A percentile compares a stretch with the other conserved stretches of the same genome.
Conservation (phyloP, 371 early-diverging fungal species). For the Rhizopus microsporus region DNA sequence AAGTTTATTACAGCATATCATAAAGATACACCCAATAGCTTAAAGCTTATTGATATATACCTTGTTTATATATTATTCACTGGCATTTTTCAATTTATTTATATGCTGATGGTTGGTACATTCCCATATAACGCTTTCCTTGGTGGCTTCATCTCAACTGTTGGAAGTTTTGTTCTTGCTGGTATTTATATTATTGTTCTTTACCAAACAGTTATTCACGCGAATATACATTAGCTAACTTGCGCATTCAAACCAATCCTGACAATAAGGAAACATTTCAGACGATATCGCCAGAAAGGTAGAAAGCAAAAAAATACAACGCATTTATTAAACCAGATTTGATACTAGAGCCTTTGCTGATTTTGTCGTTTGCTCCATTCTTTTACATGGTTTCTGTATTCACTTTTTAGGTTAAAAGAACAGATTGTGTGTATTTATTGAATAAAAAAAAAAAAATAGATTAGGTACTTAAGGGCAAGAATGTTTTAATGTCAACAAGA, state of each 20-base stretch:
- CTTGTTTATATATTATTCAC: constrained; percentile 84
- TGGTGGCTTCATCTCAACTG: constrained; percentile 90
- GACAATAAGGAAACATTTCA: constrained; percentile 28
- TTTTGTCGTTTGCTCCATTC: constrained; percentile 51
- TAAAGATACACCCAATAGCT: constrained; percentile 70
- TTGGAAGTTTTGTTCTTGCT: constrained; percentile 93
- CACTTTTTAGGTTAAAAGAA: constrained; percentile 57
- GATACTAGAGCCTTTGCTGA: constrained; percentile 59
- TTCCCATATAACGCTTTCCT: constrained; percentile 98
- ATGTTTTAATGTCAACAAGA: neutral
- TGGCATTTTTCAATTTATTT: constrained; percentile 88
- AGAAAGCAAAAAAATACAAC: constrained; percentile 3
- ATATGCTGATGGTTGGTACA: constrained; percentile 82
- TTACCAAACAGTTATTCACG: neutral
- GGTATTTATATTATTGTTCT: constrained; percentile 46
- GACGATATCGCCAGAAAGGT: constrained; percentile 40
- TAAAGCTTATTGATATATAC: constrained; percentile 91
- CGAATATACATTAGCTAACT: constrained; percentile 22
- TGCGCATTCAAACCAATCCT: constrained; percentile 38
- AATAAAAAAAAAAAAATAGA: neutral
- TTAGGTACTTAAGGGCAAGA: neutral
- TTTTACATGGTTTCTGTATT: constrained; percentile 59
- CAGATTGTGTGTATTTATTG: neutral
- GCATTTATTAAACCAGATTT: neutral
- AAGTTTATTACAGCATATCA: constrained; percentile 46